phyloP scores from a whole-genome alignment of 2,329 filamentous ascomycete species.

The Fusarium domesticum region DNA sequence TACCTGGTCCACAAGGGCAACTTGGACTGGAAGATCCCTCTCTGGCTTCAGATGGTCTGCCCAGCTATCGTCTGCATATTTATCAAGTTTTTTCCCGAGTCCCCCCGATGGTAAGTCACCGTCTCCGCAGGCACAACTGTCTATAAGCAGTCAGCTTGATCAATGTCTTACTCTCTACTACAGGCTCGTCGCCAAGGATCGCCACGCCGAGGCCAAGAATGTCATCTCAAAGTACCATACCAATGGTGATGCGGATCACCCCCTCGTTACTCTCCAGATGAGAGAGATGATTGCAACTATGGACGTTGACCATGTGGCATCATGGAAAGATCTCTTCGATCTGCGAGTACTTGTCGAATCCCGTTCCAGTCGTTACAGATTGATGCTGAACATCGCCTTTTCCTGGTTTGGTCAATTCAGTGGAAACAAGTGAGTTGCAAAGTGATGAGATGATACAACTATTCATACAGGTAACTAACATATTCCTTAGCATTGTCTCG shows the following conservation, averaged over 20 bases:
- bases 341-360: slow-evolving; percentile 35
- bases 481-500: slow-evolving; percentile 3
- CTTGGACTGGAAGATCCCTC: slow-evolving; percentile 16
- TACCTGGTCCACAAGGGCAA: slow-evolving; percentile 8
- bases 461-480: neutral
- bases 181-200: slow-evolving; percentile 10
- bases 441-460: too few species aligned
- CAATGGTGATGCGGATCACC: slow-evolving; percentile 51
- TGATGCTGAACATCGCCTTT: slow-evolving; percentile 40
- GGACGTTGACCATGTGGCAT: slow-evolving; percentile 27
- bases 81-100: slow-evolving; percentile 56
- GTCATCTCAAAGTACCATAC: slow-evolving; percentile 44
- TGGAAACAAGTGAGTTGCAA: slow-evolving; percentile 31
- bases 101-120: slow-evolving; percentile 50
- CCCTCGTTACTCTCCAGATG: slow-evolving; percentile 39
- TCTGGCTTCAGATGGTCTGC: slow-evolving; percentile 17
- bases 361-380: slow-evolving; percentile 35
- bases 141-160: too few species aligned
- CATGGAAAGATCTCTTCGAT: slow-evolving; percentile 38
- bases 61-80: slow-evolving; percentile 12
- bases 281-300: slow-evolving; percentile 33
- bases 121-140: neutral
- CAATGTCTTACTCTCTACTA: neutral
- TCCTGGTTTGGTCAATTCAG: slow-evolving; percentile 42
- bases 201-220: slow-evolving; percentile 3